Conservation (phyloP, 208 protist genomes). For the Crithidia acanthocephali region DNA sequence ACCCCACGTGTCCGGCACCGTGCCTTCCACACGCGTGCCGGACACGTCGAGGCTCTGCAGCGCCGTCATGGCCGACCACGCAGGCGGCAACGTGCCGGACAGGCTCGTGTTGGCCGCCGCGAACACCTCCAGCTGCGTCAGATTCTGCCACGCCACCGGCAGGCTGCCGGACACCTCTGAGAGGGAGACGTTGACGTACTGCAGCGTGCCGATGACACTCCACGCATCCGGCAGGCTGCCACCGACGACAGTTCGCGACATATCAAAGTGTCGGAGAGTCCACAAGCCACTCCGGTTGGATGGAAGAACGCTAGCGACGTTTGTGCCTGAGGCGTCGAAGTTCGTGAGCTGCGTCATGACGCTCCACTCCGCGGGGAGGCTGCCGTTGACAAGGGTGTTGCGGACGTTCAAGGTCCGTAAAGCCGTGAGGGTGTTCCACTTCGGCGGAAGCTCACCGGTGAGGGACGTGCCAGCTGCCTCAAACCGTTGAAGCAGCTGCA, state of each 20-base stretch:
- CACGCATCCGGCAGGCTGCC: constrained; percentile 14
- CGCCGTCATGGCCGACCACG: neutral
- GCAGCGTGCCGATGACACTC: neutral
- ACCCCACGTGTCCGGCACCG: constrained; percentile 1
- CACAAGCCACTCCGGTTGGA: neutral
- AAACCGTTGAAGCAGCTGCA: too few relatives aligned
- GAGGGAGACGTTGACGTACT: neutral
- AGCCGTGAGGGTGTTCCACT: too few relatives aligned
- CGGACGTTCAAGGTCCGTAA: too few relatives aligned
- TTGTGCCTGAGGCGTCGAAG: too few relatives aligned
- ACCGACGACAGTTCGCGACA: neutral
- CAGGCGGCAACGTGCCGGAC: constrained; percentile 1
- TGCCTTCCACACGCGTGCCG: neutral
- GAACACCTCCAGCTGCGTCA: neutral
- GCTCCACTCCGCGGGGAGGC: too few relatives aligned
- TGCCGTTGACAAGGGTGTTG: too few relatives aligned
- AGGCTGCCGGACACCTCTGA: neutral
- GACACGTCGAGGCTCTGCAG: neutral
- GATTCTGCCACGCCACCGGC: neutral
- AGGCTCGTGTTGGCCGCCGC: neutral
- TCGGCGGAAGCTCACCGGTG: too few relatives aligned
- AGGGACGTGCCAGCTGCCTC: too few relatives aligned
- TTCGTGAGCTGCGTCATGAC: too few relatives aligned
- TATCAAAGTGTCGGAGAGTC: neutral
- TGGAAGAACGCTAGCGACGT: too few relatives aligned